Evolutionary conservation across 371 early-diverging fungal species (phyloP).

Genomic region (Chytridium lagenaria): DNA sequence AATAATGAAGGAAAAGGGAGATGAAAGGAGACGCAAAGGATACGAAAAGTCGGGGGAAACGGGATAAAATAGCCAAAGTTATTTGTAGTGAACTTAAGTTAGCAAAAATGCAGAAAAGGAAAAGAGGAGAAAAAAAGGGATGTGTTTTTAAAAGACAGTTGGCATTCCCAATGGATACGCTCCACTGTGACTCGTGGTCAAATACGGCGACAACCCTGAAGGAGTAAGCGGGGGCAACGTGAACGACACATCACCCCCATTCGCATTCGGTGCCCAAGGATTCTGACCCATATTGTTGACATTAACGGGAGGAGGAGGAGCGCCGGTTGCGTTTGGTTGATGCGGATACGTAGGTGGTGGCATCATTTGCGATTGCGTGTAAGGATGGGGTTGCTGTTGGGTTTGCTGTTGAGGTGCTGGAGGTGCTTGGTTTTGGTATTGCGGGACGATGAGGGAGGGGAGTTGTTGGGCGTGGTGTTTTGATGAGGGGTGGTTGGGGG

Average conservation of each 20-base stretch:
- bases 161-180: constrained; percentile 5
- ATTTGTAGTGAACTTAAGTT: no score
- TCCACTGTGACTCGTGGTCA: neutral
- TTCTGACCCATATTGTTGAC: no score
- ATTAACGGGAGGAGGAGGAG: neutral
- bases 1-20: no score
- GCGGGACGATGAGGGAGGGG: neutral
- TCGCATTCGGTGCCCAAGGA: constrained; percentile 6
- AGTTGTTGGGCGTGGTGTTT: neutral
- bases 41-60: no score
- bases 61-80: no score
- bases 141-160: neutral
- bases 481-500: neutral
- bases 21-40: no score
- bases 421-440: neutral
- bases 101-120: no score
- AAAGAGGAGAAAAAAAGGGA: no score
- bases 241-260: constrained; percentile 5
- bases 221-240: constrained; percentile 8
- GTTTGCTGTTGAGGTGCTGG: neutral
- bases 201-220: constrained; percentile 3
- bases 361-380: neutral
- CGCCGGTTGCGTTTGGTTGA: neutral
- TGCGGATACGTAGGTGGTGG: neutral
- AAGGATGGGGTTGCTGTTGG: constrained; percentile 1